Evolutionary conservation across 441 rosid species (phyloP), one percentile per base, ranked within the genome.

Genomic region (Dalechampia spathulata): DNA sequence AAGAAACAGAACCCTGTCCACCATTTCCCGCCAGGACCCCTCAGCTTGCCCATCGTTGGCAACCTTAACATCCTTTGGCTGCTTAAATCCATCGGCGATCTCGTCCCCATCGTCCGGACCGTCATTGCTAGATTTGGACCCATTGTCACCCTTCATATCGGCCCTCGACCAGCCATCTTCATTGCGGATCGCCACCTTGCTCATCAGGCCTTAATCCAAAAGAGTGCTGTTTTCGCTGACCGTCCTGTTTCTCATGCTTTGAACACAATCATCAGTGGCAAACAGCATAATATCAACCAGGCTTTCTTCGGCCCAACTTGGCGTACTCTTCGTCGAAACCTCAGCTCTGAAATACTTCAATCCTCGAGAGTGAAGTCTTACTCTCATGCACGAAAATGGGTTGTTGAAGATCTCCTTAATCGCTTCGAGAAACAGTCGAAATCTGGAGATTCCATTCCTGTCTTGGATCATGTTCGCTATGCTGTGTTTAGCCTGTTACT

Each of bases 301-400:
- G 59, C 66, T 34, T 36, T 28, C 21, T 66, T 71, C 14, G 79
- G 84, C 25, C 70, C 75, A 4, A 76, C 55, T 2, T 73, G 81
- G 79, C 73, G 77, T 12, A 21, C 58, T 44, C 58, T 78, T 6
- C 80, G 78, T 43, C 74, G 78, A 4, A 78, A 78, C 52, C 72
- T 75, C 21, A 66, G 70, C 0, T 40, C 75, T 1, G 74, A 67
- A 41, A 71, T 79, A n/a, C 69, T 74, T 49, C 78, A 76, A 38
- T 71, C 81, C 15, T 64, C 72, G 0, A 64, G 76, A 3, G 53
- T 69, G 10, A 66, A 58, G 40, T 58, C 72, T 0, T 75, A 68
- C 51, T 32, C 41, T 7, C 71, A 40, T 16, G 73, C 77, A 4
- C 73, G 83, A 4, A 55, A 50, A 16, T 65, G 76, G 78, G 76